These are phyloP conservation scores for Pseudozyma pruni DNA, from an alignment of 1,284 basidiomycete species.

Conservation along the genomic window DNA sequence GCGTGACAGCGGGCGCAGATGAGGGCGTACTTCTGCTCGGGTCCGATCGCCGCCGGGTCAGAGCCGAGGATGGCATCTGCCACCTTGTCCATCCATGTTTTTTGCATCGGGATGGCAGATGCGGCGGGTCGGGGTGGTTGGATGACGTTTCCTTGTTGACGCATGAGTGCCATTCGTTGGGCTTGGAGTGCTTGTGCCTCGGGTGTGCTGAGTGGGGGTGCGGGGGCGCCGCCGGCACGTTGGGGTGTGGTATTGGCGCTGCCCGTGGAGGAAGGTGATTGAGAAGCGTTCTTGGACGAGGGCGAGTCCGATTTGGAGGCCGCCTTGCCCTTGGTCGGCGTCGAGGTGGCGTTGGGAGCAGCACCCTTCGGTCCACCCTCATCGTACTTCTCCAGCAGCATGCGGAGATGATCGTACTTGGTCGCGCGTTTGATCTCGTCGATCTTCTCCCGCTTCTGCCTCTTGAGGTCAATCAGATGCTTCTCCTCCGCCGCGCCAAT, in stretches of 20 bases:
- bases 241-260: conserved; percentile 14
- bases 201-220: conserved; percentile 15
- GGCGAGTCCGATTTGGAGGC: conserved; percentile 17
- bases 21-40: conserved; percentile 78
- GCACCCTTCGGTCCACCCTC: conserved; percentile 69
- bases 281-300: conserved; percentile 12
- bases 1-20: conserved; percentile 92
- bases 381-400: conserved; percentile 90
- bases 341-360: conserved; percentile 10
- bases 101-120: conserved; percentile 15
- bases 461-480: conserved; percentile 79
- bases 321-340: conserved; percentile 22
- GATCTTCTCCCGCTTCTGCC: conserved; percentile 84
- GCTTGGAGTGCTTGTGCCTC: conserved; percentile 38
- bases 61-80: conserved; percentile 69
- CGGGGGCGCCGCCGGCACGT: conserved; percentile 1
- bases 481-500: conserved; percentile 87
- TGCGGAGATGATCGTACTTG: conserved; percentile 90
- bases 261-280: conserved; percentile 3
- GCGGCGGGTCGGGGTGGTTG: conserved; percentile 6
- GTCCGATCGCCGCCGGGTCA: conserved; percentile 65
- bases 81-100: conserved; percentile 68
- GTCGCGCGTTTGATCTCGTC: conserved; percentile 98
- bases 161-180: conserved; percentile 46
- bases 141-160: conserved; percentile 23